Evolutionary conservation across 768 basidiomycete species (phyloP), one percentile per base, ranked within the genome.

Genomic region (Mycena rosella): DNA sequence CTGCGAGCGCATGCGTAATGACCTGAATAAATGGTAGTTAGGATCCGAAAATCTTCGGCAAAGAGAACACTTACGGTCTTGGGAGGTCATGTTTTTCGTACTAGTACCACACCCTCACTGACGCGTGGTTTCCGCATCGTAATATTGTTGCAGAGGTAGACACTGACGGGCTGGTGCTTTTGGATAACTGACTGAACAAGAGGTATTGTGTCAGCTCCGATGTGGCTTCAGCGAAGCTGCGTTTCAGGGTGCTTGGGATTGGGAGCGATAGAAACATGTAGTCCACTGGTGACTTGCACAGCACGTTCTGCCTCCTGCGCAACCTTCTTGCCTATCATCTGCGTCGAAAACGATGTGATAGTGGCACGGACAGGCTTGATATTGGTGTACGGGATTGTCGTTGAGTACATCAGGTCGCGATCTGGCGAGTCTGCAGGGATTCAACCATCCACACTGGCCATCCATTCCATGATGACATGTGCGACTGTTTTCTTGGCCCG

Each of bases 1-100:
- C 26, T 14, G 61, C 29, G 9, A 75, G 59, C 5, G 64, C 40
- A 55, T 73, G 69, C 2, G 51, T 65, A 22, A 52, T 62, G 20
- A 69, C 60, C 69, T 67, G 24, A 27, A 38, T 2, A 13, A 6
- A 26, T 5, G 42, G 54, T 38, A 27, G 1, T n/a, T n/a, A n/a
- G n/a, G n/a, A n/a, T n/a, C n/a, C 15, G n/a, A 22, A 9, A 20
- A 3, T 34, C 2, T 5, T 15, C 13, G 26, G 5, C 1, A 5
- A 2, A 36, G 17, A 44, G 13, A 22, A 3, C n/a, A 17, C 42
- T n/a, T 53, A 54, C 60, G 3, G 3, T n/a, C 0, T 42, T 18
- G 0, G 52, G n/a, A 0, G 53, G 29, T 3, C 22, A 27, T 14
- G 22, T 15, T 62, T 57, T 47, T 0, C 63, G 67, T n/a, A 24